These are phyloP conservation scores for Rubus parviflorus DNA, from an alignment of 306 rosid species.

Conservation along the genomic window DNA sequence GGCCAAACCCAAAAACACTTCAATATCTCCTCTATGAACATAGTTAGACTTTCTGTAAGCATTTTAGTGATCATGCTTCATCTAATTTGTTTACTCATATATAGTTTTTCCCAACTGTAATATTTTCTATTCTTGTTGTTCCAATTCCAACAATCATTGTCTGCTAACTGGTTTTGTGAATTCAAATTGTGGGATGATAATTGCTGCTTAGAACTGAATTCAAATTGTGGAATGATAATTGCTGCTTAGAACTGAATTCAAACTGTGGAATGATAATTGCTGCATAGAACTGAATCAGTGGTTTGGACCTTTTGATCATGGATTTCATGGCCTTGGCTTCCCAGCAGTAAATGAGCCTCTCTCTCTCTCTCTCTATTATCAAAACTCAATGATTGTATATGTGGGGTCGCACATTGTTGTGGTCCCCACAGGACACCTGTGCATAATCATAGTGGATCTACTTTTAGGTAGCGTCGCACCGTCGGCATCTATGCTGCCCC, in stretches of 20 bases:
- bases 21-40: conserved; percentile 39
- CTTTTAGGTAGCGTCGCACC: not conserved
- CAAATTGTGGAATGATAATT: not conserved
- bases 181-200: not conserved
- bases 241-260: not conserved
- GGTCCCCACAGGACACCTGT: not conserved
- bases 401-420: not conserved
- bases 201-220: not conserved
- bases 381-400: not conserved
- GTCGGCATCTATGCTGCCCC: not conserved
- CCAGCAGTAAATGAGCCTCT: too few species aligned
- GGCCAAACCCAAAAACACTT: not conserved
- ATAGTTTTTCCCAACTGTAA: too few species aligned
- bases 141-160: not conserved
- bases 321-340: not conserved
- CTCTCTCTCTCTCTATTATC: not conserved
- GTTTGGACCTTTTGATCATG: not conserved
- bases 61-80: too few species aligned
- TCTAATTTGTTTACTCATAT: not conserved
- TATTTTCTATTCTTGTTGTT: too few species aligned
- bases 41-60: not conserved
- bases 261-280: not conserved
- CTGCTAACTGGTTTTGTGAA: not conserved
- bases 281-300: not conserved
- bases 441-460: not conserved